phyloP scores from a whole-genome alignment of 2,329 filamentous ascomycete species.

The Didymella pinodella region DNA sequence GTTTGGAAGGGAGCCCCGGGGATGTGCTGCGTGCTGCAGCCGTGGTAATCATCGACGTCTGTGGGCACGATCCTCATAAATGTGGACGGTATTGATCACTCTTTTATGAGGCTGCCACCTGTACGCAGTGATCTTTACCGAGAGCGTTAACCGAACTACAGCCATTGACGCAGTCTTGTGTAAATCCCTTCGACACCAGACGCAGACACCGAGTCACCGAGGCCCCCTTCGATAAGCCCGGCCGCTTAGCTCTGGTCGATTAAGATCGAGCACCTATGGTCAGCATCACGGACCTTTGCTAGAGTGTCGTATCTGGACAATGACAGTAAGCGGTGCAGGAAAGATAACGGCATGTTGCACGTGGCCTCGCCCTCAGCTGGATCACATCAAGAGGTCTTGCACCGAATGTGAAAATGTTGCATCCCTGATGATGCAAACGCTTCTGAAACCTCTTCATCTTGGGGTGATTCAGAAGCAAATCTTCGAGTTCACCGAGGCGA shows the following conservation, averaged over 20 bases:
- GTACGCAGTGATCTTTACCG: not conserved
- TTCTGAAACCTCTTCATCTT: not conserved
- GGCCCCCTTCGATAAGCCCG: not conserved
- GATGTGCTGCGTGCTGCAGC: not conserved
- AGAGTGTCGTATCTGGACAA: not conserved
- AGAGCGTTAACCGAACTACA: not conserved
- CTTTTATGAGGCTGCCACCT: not conserved
- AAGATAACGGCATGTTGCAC: not conserved
- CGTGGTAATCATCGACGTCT: not conserved
- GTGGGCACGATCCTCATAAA: not conserved
- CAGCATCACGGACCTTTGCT: not conserved
- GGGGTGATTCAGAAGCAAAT: not conserved
- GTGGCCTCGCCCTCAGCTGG: not conserved
- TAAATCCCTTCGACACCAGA: not conserved
- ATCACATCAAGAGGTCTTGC: not conserved
- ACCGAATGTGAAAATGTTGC: too few species aligned
- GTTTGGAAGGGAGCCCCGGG: not conserved
- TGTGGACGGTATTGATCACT: not conserved
- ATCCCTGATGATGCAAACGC: not conserved
- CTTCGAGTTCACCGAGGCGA: not conserved
- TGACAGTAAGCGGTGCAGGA: not conserved
- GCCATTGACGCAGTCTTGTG: conserved; percentile 3
- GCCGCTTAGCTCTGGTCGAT: not conserved
- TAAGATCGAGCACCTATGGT: not conserved
- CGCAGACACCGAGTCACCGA: not conserved